Evolutionary conservation across 345 rosid genomes (phyloP).

Genomic region (rapeseed (Brassica napus)): DNA sequence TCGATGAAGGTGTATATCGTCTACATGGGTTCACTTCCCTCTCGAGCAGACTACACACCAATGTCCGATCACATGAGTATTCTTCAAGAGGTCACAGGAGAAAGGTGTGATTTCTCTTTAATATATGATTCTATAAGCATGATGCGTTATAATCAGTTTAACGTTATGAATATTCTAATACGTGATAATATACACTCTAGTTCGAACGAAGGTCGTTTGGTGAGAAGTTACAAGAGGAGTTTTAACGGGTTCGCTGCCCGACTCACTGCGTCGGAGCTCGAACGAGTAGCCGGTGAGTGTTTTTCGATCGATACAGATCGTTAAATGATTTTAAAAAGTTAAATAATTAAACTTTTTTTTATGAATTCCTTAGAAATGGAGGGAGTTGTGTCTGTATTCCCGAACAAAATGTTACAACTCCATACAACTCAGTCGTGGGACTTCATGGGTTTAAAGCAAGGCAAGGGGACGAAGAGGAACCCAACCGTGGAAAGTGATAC

Average conservation of each 20-base stretch:
- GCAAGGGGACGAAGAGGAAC: background rate
- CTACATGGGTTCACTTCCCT: constrained; percentile 25
- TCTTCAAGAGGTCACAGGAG: constrained; percentile 36
- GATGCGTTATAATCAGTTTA: background rate
- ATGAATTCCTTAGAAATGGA: constrained; percentile 32
- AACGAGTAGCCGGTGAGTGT: background rate
- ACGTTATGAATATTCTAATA: background rate
- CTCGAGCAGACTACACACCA: background rate
- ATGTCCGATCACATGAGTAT: constrained; percentile 20
- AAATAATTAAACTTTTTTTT: background rate
- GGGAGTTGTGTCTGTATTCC: constrained; percentile 54
- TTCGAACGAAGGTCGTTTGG: background rate
- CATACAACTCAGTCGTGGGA: constrained; percentile 64
- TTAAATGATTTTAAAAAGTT: background rate
- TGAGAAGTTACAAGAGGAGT: background rate
- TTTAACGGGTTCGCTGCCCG: constrained; percentile 3
- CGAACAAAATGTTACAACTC: constrained; percentile 38
- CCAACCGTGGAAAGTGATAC: constrained; percentile 33
- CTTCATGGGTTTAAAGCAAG: constrained; percentile 49
- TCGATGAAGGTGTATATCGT: constrained; percentile 2
- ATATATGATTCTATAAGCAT: background rate
- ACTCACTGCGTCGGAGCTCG: background rate
- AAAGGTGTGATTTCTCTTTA: constrained; percentile 26
- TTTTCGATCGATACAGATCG: background rate
- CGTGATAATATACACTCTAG: background rate